phyloP scores from a whole-genome alignment of 2,329 filamentous ascomycete genomes.

The Alternaria sp. region DNA sequence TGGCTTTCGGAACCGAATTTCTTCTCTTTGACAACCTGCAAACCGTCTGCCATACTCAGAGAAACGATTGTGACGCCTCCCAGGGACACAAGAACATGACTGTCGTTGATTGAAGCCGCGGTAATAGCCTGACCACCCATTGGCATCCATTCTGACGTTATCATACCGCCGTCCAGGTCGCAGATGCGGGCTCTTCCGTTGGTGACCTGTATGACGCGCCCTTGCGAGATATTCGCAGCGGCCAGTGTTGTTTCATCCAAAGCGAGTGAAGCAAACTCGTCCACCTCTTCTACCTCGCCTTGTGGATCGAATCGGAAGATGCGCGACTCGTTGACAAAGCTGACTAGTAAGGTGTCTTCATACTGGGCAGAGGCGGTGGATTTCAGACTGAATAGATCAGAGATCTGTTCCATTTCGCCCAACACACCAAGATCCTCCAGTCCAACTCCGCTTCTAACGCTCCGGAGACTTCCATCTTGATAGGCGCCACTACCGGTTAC shows the following conservation, averaged over 20 bases:
- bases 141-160: constrained; percentile 66
- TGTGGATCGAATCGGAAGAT: constrained; percentile 76
- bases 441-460: constrained; percentile 91
- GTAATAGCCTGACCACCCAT: constrained; percentile 67
- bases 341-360: constrained; percentile 76
- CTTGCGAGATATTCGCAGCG: constrained; percentile 68
- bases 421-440: constrained; percentile 86
- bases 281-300: constrained; percentile 85
- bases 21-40: constrained; percentile 66
- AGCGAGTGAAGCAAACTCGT: constrained; percentile 73
- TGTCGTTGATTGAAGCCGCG: constrained; percentile 75
- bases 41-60: constrained; percentile 65
- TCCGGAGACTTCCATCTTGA: constrained; percentile 85
- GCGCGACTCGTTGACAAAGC: constrained; percentile 82
- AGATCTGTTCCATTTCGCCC: constrained; percentile 76
- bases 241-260: constrained; percentile 76
- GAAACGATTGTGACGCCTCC: constrained; percentile 76
- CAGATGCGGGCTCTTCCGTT: constrained; percentile 66
- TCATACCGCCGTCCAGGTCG: constrained; percentile 62
- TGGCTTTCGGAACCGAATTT: constrained; percentile 72
- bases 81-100: constrained; percentile 74
- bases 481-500: constrained; percentile 92
- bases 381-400: constrained; percentile 73
- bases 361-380: constrained; percentile 57
- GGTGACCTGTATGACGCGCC: constrained; percentile 78